Evolutionary conservation across 805 yeast species (phyloP).

Genomic region (Cyberlindnera mycetangii): DNA sequence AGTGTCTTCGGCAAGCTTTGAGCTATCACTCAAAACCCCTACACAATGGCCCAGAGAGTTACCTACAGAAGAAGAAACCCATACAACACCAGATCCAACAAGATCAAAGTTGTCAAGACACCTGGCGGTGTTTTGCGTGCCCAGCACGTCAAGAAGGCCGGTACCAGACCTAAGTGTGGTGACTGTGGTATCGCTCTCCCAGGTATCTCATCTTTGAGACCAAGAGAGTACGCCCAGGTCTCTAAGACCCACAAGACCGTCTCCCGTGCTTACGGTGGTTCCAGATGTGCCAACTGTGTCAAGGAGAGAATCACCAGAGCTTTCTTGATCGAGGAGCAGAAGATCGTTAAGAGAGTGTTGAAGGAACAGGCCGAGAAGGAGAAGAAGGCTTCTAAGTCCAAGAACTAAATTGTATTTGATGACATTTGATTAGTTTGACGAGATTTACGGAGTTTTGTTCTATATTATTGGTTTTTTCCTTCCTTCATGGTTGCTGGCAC

Average conservation of each 20-base stretch:
- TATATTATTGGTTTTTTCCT: slow-evolving; percentile 3
- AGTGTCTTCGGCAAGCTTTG: no score
- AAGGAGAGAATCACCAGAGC: slow-evolving; percentile 99
- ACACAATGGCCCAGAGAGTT: slow-evolving; percentile 94
- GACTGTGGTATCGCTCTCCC: slow-evolving; percentile 77
- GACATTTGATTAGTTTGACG: slow-evolving; percentile 3
- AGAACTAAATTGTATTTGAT: slow-evolving; percentile 20
- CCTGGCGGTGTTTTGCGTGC: slow-evolving; percentile 99
- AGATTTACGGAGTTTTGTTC: slow-evolving; percentile 11
- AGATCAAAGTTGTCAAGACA: slow-evolving; percentile 99
- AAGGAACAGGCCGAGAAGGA: slow-evolving; percentile 90
- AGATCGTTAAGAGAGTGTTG: slow-evolving; percentile 98
- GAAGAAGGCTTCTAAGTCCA: slow-evolving; percentile 20
- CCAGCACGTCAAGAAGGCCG: slow-evolving; percentile 91
- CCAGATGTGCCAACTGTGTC: slow-evolving; percentile 97
- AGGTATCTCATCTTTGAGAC: slow-evolving; percentile 94
- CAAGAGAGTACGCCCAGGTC: slow-evolving; percentile 94
- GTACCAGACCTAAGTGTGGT: slow-evolving; percentile 82
- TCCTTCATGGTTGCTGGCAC: neutral
- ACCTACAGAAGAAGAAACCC: slow-evolving; percentile 99
- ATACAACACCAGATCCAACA: slow-evolving; percentile 99
- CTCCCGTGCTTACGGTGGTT: slow-evolving; percentile 99
- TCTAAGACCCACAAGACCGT: slow-evolving; percentile 98
- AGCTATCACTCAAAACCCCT: no score
- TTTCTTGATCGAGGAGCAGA: slow-evolving; percentile 99